Conservation (phyloP, 192 early-diverging fungal species). For the Entrophospora sp. region DNA sequence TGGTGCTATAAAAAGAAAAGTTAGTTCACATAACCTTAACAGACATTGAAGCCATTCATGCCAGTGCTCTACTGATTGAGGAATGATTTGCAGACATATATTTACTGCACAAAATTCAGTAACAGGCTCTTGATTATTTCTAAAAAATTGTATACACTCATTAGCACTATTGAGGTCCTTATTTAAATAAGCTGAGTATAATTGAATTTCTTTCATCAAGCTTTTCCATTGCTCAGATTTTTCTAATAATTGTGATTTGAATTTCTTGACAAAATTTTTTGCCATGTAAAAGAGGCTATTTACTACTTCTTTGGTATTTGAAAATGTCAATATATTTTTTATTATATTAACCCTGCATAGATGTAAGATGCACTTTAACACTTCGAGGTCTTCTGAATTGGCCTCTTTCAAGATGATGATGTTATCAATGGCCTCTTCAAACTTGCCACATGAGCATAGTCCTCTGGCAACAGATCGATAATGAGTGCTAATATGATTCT, state of each 20-base stretch:
- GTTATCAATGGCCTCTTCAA: not conserved
- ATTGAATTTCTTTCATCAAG: not conserved
- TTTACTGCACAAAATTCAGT: not conserved
- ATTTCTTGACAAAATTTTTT: too few species aligned
- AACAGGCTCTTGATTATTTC: not conserved
- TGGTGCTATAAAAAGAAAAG: constrained; percentile 2
- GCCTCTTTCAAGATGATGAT: not conserved
- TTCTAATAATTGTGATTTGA: too few species aligned
- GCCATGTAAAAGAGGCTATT: too few species aligned
- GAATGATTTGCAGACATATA: not conserved
- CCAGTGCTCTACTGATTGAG: not conserved
- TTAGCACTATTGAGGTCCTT: not conserved
- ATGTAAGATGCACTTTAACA: not conserved
- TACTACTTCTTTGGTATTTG: too few species aligned
- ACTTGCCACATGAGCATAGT: not conserved
- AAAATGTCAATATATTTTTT: not conserved
- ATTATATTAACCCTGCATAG: not conserved
- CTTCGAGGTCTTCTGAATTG: not conserved
- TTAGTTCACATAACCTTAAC: not conserved
- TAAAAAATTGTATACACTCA: not conserved
- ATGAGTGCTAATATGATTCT: too few species aligned
- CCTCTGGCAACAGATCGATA: not conserved
- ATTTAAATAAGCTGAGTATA: constrained; percentile 11
- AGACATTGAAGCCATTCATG: not conserved
- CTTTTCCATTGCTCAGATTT: too few species aligned